These are phyloP conservation scores for Phytophthora chlamydospora DNA, from an alignment of 352 stramenopile genomes.

Conservation along the genomic window DNA sequence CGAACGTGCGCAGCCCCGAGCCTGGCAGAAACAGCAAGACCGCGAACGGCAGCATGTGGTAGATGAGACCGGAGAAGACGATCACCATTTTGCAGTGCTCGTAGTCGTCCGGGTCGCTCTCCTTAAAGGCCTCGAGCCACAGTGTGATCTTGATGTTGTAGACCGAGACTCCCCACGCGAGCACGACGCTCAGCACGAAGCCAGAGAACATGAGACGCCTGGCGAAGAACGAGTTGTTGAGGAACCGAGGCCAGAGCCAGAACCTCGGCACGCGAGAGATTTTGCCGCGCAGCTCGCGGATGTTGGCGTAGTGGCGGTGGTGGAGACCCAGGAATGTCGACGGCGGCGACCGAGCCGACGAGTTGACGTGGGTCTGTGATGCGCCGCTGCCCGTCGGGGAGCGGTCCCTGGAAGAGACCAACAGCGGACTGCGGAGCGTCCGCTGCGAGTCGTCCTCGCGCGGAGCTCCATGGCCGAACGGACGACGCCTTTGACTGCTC, in stretches of 20 bases:
- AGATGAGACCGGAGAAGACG: slow-evolving; percentile 61
- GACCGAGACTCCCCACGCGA: slow-evolving; percentile 48
- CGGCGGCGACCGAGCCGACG: slow-evolving; percentile 3
- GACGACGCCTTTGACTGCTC: slow-evolving; percentile 13
- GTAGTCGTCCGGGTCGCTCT: slow-evolving; percentile 35
- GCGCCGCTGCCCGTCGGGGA: slow-evolving; percentile 10
- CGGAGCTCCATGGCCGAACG: slow-evolving; percentile 24
- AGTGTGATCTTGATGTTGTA: slow-evolving; percentile 53
- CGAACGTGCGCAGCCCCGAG: slow-evolving; percentile 58
- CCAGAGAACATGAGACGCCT: slow-evolving; percentile 53
- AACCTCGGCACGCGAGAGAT: slow-evolving; percentile 49
- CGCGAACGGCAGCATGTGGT: slow-evolving; percentile 56
- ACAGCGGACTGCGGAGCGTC: slow-evolving; percentile 18
- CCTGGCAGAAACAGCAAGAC: slow-evolving; percentile 62
- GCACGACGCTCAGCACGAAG: slow-evolving; percentile 37
- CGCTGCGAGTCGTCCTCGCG: slow-evolving; percentile 26
- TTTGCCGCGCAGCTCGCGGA: slow-evolving; percentile 25
- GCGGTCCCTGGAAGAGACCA: slow-evolving; percentile 7
- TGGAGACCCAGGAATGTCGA: slow-evolving; percentile 8
- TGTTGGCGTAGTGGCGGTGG: slow-evolving; percentile 24
- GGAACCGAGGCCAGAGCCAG: slow-evolving; percentile 56
- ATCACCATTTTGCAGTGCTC: slow-evolving; percentile 53
- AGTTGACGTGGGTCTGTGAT: slow-evolving; percentile 11
- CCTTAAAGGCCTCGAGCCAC: slow-evolving; percentile 38
- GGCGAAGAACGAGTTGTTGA: slow-evolving; percentile 83